Base-by-base conservation (phyloP, 208 protist species). In the Tetramitus jugosus region DNA sequence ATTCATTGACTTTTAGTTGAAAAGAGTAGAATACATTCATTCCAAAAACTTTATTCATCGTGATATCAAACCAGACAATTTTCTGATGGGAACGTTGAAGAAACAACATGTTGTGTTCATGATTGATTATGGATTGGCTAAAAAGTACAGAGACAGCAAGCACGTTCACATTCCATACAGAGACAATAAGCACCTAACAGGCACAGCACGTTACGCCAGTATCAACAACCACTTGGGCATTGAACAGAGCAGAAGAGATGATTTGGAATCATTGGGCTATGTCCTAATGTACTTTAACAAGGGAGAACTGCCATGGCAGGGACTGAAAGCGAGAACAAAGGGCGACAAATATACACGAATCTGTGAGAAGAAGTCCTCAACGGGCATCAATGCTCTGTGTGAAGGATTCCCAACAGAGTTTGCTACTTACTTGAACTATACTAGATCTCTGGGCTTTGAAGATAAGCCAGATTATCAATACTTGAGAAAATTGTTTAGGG, bases 201-300 rank as follows among this genome's bases (percentile, higher is more conserved):
- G 98, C 49, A 99, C 98, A 33, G 97, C 97, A 17, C 89, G 98
- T 46, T 99, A 99, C 87, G 98, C 96, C 61, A 94, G 88, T 60
- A 96, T 99, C 79, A 99, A 99, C 90, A 99, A 97, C 17, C 98
- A 99, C 87, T 83, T 98, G 43, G 98, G 98, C 64, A 96, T 98
- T 53, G 97, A 96, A 86, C 93, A 97, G 83, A 91, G 89, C 69
- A 86, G 94, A 10, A 86, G 93, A 35, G 94, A 97, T 82, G 94
- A 97, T 81, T 80, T 97, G 37, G 93, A 97, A 84, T 90, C 92
- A 14, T 85, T 96, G 39, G 91, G 92, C 0, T 94, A 94, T 84
- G 83, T 97, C 40, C 81, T 96, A 49, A 83, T 96, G 40, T 97
- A 97, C 79, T 95, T 97, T 75, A 37, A 43, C 31, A 33, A 17